These are phyloP conservation scores for Nicotiana attenuata DNA, from an alignment of 257 asterid genomes.

Conservation along the genomic window DNA sequence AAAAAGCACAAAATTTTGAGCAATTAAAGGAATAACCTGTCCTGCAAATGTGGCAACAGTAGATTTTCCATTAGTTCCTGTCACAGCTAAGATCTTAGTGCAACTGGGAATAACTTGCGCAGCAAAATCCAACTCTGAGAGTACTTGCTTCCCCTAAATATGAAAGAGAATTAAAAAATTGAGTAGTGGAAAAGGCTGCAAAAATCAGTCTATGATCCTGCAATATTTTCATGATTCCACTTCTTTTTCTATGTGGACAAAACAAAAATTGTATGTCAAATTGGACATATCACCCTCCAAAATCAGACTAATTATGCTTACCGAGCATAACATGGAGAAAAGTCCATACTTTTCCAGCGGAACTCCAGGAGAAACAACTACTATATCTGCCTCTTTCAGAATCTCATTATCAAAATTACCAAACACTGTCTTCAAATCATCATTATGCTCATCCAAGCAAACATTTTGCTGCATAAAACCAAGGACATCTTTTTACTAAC, in stretches of 20 bases:
- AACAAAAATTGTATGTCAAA: too few relatives aligned
- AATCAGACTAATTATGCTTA: conserved; percentile 12
- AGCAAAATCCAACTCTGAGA: conserved; percentile 41
- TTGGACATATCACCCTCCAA: too few relatives aligned
- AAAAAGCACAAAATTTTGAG: too few relatives aligned
- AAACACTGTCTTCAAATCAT: conserved; percentile 22
- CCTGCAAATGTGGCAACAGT: conserved; percentile 36
- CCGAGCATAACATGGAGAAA: conserved; percentile 22
- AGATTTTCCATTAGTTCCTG: conserved; percentile 47
- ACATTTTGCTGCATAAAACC: conserved; percentile 14
- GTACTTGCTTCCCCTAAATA: conserved; percentile 30
- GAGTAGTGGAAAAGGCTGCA: background rate
- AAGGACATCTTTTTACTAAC: background rate
- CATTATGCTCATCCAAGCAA: conserved; percentile 13
- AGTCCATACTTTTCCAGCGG: conserved; percentile 27
- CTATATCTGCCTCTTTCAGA: conserved; percentile 17
- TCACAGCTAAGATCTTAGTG: conserved; percentile 31
- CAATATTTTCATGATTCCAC: background rate
- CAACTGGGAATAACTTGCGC: conserved; percentile 29
- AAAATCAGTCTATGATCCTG: background rate
- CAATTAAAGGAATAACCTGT: conserved; percentile 19
- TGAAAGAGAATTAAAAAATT: background rate
- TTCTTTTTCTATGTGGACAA: too few relatives aligned
- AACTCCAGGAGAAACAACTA: conserved; percentile 40
- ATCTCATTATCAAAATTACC: conserved; percentile 24